phyloP scores from a whole-genome alignment of 176 grass and related monocot genomes.

The Alloteropsis semialata region DNA sequence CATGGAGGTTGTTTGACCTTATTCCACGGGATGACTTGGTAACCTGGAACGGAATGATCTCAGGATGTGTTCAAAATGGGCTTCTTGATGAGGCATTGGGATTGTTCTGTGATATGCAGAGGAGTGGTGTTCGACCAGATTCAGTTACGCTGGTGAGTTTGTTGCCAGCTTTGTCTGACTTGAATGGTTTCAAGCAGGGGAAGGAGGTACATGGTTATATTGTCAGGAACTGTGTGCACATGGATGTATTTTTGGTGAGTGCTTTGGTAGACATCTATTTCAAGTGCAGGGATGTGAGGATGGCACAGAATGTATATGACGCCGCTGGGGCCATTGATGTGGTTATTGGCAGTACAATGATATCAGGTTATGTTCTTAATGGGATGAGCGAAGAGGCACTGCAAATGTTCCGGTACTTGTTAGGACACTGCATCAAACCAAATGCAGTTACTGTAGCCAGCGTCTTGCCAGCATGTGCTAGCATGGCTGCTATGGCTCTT shows the following conservation, averaged over 20 bases:
- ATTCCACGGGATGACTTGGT: conserved; percentile 61
- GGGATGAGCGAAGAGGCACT: conserved; percentile 60
- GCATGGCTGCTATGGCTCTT: conserved; percentile 54
- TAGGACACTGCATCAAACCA: conserved; percentile 58
- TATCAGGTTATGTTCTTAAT: conserved; percentile 83
- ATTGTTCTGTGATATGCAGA: conserved; percentile 70
- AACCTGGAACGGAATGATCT: conserved; percentile 84
- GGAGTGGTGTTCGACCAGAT: conserved; percentile 49
- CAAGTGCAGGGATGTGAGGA: conserved; percentile 61
- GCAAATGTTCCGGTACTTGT: conserved; percentile 53
- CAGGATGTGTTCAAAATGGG: conserved; percentile 74
- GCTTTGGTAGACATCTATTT: conserved; percentile 86
- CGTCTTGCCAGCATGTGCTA: conserved; percentile 65
- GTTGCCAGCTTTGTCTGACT: conserved; percentile 64
- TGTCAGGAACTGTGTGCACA: conserved; percentile 47
- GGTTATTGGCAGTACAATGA: conserved; percentile 75
- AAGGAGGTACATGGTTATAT: conserved; percentile 81
- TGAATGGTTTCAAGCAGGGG: conserved; percentile 51
- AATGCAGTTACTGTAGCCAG: conserved; percentile 66
- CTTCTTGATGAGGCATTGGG: conserved; percentile 51
- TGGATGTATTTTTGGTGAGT: conserved; percentile 87
- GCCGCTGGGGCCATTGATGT: conserved; percentile 55
- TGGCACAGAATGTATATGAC: conserved; percentile 77
- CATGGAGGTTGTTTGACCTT: conserved; percentile 55
- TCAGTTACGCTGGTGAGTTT: conserved; percentile 71